Conservation (phyloP, 1,284 basidiomycete species). For the Cryptococcus floricola region DNA sequence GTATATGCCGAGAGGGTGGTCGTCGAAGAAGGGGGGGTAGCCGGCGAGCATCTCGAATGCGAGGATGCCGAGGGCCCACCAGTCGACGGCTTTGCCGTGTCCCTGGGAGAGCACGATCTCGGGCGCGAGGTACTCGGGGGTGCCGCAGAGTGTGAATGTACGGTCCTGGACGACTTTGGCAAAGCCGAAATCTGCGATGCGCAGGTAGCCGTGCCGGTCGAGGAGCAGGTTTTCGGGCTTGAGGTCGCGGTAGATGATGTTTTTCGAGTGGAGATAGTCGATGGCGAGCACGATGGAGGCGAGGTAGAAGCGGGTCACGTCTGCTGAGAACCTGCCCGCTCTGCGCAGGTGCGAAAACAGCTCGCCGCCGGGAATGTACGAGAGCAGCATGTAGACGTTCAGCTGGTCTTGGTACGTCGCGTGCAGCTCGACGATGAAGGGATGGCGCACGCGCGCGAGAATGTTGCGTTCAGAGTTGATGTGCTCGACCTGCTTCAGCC, state of each 20-base stretch:
- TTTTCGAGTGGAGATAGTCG: conserved; percentile 51
- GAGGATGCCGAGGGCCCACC: conserved; percentile 55
- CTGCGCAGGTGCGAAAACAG: conserved; percentile 54
- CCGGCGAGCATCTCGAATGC: conserved; percentile 53
- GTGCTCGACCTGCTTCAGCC: conserved; percentile 57
- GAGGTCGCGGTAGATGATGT: conserved; percentile 54
- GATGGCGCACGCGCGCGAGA: conserved; percentile 54
- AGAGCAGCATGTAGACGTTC: conserved; percentile 56
- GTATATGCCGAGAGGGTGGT: conserved; percentile 50
- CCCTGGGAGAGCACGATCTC: conserved; percentile 53
- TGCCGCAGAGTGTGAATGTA: conserved; percentile 52
- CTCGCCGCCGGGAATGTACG: conserved; percentile 55
- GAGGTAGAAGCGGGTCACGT: conserved; percentile 55
- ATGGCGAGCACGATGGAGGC: conserved; percentile 54
- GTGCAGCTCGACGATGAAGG: conserved; percentile 57
- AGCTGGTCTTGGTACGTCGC: conserved; percentile 52
- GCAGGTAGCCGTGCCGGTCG: conserved; percentile 49
- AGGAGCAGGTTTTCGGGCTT: conserved; percentile 55
- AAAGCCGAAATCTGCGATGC: conserved; percentile 56
- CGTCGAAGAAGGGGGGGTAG: conserved; percentile 51
- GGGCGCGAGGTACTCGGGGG: conserved; percentile 52
- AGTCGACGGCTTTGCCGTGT: conserved; percentile 54
- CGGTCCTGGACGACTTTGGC: conserved; percentile 52
- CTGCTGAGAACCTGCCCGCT: conserved; percentile 52
- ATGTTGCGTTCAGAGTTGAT: conserved; percentile 56